Evolutionary conservation across 1,139 yeast species (phyloP), one percentile per base, ranked within the genome.

Genomic region (Candida labiduridarum): DNA sequence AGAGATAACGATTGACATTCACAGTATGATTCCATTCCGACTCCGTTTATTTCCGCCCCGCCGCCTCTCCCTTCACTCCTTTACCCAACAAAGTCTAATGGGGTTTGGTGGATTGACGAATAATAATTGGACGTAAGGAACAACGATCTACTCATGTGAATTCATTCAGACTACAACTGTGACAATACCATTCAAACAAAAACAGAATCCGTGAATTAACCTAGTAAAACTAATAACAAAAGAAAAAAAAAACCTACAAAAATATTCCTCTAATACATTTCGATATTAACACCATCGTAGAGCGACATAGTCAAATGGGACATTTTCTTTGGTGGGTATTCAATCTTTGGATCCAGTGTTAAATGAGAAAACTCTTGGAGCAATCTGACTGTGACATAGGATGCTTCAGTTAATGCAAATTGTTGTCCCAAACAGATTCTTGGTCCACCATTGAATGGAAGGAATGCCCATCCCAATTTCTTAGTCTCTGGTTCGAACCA

Each of bases 361-460:
- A 59, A 52, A 41, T 59, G 55, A 11, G 61, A 59, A 51, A 66
- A 67, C 46, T 58, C 55, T 60, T 76, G 81, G 31, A 65, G 61
- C 46, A 81, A 59, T 50, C 84, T 65, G 14, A 69, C 71, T 38
- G 76, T 56, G 9, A 76, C 72, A 53, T 79, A 80, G 3, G 79
- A 68, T 3, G 82, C 80, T 62, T 82, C 86, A 15, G 84, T 79
- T 51, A 81, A 71, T 1, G 84, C 85, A 63, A 78, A 79, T 60
- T 80, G 85, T 63, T 81, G 85, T 15, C 85, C 86, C 46, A 81
- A 66, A 58, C 86, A 82, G 50, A 81, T 80, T 51, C 86, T 68
- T 30, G 86, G 85, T 5, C 86, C 86, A 45, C 85, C 85, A 56
- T 81, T 81, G 67, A 80, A 80, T 5, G 84, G 84, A 27, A 80